phyloP scores from a whole-genome alignment of 495 filamentous ascomycete species.

The Ascodesmis nigricans region DNA sequence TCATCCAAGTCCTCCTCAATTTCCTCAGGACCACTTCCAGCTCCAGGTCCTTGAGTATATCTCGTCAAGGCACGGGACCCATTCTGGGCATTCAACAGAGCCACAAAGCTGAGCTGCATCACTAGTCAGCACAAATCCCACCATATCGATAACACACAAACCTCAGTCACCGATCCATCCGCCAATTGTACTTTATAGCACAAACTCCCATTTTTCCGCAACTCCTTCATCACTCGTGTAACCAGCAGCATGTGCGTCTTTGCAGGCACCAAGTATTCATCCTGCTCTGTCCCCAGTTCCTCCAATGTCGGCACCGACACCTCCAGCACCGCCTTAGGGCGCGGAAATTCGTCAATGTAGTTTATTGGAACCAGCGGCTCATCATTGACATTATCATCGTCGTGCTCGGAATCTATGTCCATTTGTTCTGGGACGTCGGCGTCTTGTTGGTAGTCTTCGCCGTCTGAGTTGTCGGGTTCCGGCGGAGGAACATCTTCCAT shows the following conservation, averaged over 20 bases:
- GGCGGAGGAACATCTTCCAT: constrained; percentile 1
- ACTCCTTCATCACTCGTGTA: constrained; percentile 1
- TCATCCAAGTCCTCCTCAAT: too few relatives aligned
- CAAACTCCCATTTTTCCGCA: constrained; percentile 2
- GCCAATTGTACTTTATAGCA: constrained; percentile 9
- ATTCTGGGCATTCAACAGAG: too few relatives aligned
- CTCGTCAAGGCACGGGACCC: too few relatives aligned
- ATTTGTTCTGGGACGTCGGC: too few relatives aligned
- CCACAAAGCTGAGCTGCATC: too few relatives aligned
- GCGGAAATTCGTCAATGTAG: constrained; percentile 6
- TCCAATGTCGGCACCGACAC: constrained; percentile 7
- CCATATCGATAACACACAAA: too few relatives aligned
- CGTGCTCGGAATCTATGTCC: not conserved
- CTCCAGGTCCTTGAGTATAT: too few relatives aligned
- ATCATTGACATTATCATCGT: constrained; percentile 1
- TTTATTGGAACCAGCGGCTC: constrained; percentile 1
- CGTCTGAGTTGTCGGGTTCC: too few relatives aligned
- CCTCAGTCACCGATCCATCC: constrained; percentile 7
- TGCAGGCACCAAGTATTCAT: constrained; percentile 8
- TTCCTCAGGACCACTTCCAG: too few relatives aligned
- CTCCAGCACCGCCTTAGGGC: too few relatives aligned
- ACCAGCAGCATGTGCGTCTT: not conserved
- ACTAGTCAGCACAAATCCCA: too few relatives aligned
- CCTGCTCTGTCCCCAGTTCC: constrained; percentile 3
- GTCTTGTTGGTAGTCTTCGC: too few relatives aligned